Evolutionary conservation across 805 yeast species (phyloP).

Genomic region (Suhomyces prunicola): DNA sequence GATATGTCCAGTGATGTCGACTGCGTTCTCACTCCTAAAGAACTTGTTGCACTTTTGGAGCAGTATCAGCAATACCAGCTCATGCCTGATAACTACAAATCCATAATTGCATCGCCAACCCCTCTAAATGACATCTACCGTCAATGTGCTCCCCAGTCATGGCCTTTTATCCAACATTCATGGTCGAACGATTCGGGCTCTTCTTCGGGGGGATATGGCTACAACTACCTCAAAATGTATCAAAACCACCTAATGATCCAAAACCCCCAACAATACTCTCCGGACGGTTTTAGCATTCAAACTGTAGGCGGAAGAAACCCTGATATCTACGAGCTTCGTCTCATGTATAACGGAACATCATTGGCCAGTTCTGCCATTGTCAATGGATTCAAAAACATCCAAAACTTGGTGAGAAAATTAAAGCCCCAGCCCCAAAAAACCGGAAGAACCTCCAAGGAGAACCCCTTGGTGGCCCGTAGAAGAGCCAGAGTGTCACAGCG

Average conservation of each 20-base stretch:
- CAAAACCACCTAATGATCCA: constrained; percentile 22
- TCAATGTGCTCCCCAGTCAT: constrained; percentile 49
- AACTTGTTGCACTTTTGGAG: constrained; percentile 67
- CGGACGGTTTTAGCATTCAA: constrained; percentile 26
- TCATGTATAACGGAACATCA: constrained; percentile 38
- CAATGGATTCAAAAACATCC: constrained; percentile 93
- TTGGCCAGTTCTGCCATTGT: constrained; percentile 60
- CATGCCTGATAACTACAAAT: constrained; percentile 14
- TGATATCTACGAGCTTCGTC: constrained; percentile 69
- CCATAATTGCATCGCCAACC: background rate
- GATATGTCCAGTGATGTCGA: constrained; percentile 63
- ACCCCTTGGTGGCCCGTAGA: constrained; percentile 44
- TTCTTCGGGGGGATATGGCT: constrained; percentile 86
- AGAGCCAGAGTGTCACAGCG: constrained; percentile 34
- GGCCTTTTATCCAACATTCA: constrained; percentile 58
- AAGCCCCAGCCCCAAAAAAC: constrained; percentile 34
- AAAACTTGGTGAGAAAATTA: constrained; percentile 83
- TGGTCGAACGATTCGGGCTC: constrained; percentile 81
- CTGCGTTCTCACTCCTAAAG: constrained; percentile 91
- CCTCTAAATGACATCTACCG: constrained; percentile 20
- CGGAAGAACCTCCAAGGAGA: constrained; percentile 13
- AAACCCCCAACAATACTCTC: constrained; percentile 14
- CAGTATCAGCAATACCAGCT: constrained; percentile 33
- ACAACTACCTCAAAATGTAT: constrained; percentile 53
- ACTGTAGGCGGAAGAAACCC: constrained; percentile 65